These are phyloP conservation scores for Boletus pseudopeckii DNA, from an alignment of 768 basidiomycete genomes.

Conservation along the genomic window DNA sequence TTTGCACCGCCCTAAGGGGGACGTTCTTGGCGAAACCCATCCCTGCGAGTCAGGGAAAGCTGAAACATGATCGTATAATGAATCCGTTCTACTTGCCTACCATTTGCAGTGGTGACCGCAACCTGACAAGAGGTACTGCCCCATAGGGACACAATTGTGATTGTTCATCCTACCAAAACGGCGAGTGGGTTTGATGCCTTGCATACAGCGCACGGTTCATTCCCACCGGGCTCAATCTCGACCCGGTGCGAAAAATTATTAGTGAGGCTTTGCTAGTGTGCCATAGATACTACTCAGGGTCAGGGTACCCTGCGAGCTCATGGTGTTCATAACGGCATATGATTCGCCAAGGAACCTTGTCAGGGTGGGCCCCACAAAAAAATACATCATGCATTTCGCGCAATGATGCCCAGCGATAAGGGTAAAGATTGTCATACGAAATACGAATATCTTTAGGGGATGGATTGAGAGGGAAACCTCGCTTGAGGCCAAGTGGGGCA, in stretches of 20 bases:
- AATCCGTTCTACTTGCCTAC: no score
- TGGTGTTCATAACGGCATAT: conserved; percentile 8
- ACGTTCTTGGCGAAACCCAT: not conserved
- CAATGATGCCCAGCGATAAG: not conserved
- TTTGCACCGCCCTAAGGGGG: not conserved
- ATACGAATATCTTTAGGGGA: no score
- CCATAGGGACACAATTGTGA: not conserved
- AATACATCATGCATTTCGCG: not conserved
- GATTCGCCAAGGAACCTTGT: not conserved
- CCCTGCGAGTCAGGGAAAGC: not conserved
- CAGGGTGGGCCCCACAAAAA: conserved; percentile 3
- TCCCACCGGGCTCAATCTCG: conserved; percentile 1
- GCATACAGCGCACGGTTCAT: conserved; percentile 5
- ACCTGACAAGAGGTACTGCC: not conserved
- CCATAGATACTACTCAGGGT: conserved; percentile 14
- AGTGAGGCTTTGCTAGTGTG: not conserved
- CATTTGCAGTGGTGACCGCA: no score
- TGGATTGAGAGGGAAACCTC: not conserved
- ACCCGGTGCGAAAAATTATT: not conserved
- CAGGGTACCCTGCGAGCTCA: conserved; percentile 17
- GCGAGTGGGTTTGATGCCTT: conserved; percentile 12
- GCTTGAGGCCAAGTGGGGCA: not conserved
- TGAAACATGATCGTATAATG: not conserved
- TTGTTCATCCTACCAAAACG: not conserved
- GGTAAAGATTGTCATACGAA: no score